Evolutionary conservation across 225 moss, liverwort and hornwort species (phyloP).

Genomic region (Climacium dendroides): DNA sequence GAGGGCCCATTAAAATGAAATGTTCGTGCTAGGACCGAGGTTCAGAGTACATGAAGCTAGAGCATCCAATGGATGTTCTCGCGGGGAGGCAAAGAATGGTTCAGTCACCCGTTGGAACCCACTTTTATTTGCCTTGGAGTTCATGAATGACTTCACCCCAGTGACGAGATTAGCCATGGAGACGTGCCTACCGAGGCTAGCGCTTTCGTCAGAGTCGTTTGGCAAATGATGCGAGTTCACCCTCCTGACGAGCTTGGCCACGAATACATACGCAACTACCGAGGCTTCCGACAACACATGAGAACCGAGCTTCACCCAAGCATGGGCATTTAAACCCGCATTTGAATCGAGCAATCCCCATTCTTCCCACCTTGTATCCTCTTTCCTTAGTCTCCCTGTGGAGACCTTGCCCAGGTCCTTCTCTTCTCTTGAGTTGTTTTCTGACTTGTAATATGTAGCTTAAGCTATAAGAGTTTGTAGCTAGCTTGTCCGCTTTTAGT

Average conservation of each 20-base stretch:
- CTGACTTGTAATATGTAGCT: neutral
- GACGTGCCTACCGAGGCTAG: neutral
- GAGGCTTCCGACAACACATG: neutral
- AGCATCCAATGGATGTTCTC: too few species aligned
- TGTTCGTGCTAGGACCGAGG: too few species aligned
- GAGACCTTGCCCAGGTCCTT: neutral
- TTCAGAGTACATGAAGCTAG: too few species aligned
- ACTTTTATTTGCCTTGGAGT: too few species aligned
- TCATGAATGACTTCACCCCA: neutral
- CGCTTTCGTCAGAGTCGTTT: neutral
- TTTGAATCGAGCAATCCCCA: neutral
- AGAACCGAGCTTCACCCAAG: neutral
- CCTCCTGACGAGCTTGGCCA: neutral
- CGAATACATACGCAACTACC: neutral
- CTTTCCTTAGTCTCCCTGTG: neutral
- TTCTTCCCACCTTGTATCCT: neutral
- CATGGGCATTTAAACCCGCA: neutral
- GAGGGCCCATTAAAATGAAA: too few species aligned
- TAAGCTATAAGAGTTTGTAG: too few species aligned
- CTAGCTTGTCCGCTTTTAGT: neutral
- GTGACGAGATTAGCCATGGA: neutral
- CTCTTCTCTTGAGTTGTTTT: neutral
- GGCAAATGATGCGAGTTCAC: neutral
- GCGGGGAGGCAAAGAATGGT: too few species aligned
- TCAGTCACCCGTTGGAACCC: too few species aligned